Percentiles rank a stretch among this genome's conserved stretches.
Conservation (phyloP, 2,329 filamentous ascomycete species). For the Pseudogymnoascus pannorum region DNA sequence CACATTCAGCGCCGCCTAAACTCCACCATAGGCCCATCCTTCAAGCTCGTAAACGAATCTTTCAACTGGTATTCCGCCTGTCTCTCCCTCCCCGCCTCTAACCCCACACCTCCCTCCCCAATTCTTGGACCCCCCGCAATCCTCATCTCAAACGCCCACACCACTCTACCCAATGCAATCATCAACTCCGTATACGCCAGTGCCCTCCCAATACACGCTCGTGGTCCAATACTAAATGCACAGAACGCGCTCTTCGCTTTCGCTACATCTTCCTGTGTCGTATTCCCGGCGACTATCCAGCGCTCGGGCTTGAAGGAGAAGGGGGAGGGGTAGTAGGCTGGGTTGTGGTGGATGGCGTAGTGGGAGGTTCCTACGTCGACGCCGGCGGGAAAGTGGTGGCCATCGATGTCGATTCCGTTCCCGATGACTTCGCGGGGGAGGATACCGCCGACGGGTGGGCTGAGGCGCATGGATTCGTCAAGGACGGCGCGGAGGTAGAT, state of each 20-base stretch:
- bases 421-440: conserved; percentile 22
- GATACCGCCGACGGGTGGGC: conserved; percentile 21
- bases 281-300: conserved; percentile 34
- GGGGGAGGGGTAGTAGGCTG: conserved; percentile 36
- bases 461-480: conserved; percentile 27
- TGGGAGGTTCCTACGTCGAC: conserved; percentile 37
- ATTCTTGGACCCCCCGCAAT: conserved; percentile 33
- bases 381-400: conserved; percentile 31
- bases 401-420: conserved; percentile 22
- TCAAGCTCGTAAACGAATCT: conserved; percentile 67
- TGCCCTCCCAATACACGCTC: conserved; percentile 23
- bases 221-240: conserved; percentile 24
- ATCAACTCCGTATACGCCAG: conserved; percentile 24
- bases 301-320: conserved; percentile 38
- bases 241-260: conserved; percentile 19
- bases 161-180: conserved; percentile 19
- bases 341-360: conserved; percentile 40
- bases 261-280: conserved; percentile 15
- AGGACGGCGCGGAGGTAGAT: conserved; percentile 37
- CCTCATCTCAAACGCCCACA: conserved; percentile 18
- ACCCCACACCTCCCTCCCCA: conserved; percentile 42
- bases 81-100: conserved; percentile 49
- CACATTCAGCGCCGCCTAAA: conserved; percentile 33
- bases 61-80: conserved; percentile 58
- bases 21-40: conserved; percentile 64